Percentiles rank a stretch among this genome's conserved stretches.
These are phyloP conservation scores for Pseudocercospora cruenta DNA, from an alignment of 2,329 filamentous ascomycete genomes.

Conservation along the genomic window DNA sequence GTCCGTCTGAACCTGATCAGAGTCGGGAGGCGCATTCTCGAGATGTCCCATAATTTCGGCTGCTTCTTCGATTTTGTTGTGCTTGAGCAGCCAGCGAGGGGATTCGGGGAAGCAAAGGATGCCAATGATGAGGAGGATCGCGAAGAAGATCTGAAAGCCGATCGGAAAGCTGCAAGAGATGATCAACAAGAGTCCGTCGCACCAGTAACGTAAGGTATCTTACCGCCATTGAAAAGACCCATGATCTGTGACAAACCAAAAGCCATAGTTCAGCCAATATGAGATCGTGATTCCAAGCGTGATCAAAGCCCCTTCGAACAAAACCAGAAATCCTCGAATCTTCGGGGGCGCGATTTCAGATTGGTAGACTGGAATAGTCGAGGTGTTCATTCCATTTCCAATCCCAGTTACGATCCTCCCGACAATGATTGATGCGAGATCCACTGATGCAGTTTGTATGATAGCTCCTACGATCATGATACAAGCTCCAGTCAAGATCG, in stretches of 20 bases:
- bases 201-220: too few species aligned
- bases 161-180: slow-evolving; percentile 48
- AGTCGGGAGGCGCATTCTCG: slow-evolving; percentile 52
- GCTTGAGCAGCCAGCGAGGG: slow-evolving; percentile 58
- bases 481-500: slow-evolving; percentile 61
- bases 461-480: slow-evolving; percentile 65
- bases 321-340: slow-evolving; percentile 88
- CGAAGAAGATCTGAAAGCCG: slow-evolving; percentile 59
- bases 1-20: slow-evolving; percentile 61
- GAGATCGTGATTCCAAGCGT: slow-evolving; percentile 57
- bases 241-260: slow-evolving; percentile 42
- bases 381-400: slow-evolving; percentile 42
- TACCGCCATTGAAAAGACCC: slow-evolving; percentile 51
- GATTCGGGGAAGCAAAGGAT: slow-evolving; percentile 59
- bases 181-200: too few species aligned
- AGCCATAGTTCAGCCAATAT: slow-evolving; percentile 55
- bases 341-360: slow-evolving; percentile 76
- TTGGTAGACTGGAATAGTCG: slow-evolving; percentile 52
- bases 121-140: slow-evolving; percentile 53
- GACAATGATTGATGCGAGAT: slow-evolving; percentile 49
- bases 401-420: slow-evolving; percentile 54
- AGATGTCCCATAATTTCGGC: slow-evolving; percentile 57
- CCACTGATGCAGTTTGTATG: slow-evolving; percentile 58
- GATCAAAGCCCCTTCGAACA: slow-evolving; percentile 86
- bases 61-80: slow-evolving; percentile 50